phyloP scores from a whole-genome alignment of 495 filamentous ascomycete species.

The Staphylotrichum tortipilum region DNA sequence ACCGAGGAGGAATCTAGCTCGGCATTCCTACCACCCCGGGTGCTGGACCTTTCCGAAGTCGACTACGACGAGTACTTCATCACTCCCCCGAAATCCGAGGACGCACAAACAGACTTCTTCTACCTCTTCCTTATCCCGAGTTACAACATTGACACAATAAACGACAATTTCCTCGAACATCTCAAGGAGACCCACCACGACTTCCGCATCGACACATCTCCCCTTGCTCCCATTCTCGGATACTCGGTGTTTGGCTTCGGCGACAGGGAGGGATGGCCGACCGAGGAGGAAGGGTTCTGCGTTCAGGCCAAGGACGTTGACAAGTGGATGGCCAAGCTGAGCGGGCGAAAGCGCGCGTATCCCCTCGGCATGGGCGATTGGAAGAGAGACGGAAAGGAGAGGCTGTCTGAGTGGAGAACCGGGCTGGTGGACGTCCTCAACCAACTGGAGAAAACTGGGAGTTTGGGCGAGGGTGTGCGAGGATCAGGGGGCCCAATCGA shows the following conservation, averaged over 20 bases:
- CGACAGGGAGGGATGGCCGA: conserved; percentile 84
- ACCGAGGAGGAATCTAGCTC: conserved; percentile 6
- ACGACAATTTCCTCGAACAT: conserved; percentile 73
- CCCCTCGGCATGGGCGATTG: conserved; percentile 83
- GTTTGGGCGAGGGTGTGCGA: conserved; percentile 66
- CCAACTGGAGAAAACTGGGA: conserved; percentile 52
- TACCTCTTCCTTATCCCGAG: conserved; percentile 78
- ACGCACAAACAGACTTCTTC: conserved; percentile 48
- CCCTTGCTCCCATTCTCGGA: conserved; percentile 64
- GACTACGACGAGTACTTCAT: conserved; percentile 92
- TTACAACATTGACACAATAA: conserved; percentile 86
- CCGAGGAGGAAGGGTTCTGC: conserved; percentile 82
- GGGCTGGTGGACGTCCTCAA: conserved; percentile 65
- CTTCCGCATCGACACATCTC: conserved; percentile 87
- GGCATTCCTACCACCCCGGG: conserved; percentile 50
- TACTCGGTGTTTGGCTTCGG: conserved; percentile 94
- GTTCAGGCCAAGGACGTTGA: conserved; percentile 82
- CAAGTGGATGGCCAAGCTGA: conserved; percentile 91
- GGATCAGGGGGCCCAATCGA: conserved; percentile 78
- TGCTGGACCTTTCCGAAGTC: conserved; percentile 73
- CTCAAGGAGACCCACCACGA: conserved; percentile 88
- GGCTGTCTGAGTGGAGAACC: conserved; percentile 64
- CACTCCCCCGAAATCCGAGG: conserved; percentile 42
- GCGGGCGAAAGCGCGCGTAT: conserved; percentile 65
- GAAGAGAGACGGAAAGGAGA: conserved; percentile 56